These are phyloP conservation scores for Friedmanniomyces simplex DNA, from an alignment of 495 filamentous ascomycete genomes.

Conservation along the genomic window DNA sequence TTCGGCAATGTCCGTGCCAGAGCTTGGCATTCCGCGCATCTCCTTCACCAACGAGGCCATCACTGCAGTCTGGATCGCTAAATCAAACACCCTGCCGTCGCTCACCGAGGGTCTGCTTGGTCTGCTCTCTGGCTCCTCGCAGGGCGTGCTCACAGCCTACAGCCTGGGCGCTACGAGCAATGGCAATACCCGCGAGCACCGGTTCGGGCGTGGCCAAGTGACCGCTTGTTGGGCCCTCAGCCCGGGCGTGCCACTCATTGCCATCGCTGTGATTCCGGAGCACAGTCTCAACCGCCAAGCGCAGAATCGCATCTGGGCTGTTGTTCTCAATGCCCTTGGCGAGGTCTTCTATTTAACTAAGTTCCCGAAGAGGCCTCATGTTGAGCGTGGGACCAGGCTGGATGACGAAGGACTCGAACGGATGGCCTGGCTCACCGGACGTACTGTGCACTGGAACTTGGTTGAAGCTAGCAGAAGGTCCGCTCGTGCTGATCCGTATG, in stretches of 20 bases:
- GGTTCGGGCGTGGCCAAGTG: conserved; percentile 60
- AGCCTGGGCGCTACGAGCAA: conserved; percentile 48
- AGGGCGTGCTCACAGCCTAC: conserved; percentile 76
- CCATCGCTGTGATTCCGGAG: conserved; percentile 72
- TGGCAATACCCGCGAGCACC: conserved; percentile 52
- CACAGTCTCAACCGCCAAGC: conserved; percentile 58
- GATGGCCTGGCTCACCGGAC: conserved; percentile 68
- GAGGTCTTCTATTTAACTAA: conserved; percentile 79
- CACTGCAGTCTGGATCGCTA: conserved; percentile 85
- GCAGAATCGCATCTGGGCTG: conserved; percentile 69
- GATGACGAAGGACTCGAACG: conserved; percentile 43
- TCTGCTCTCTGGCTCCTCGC: conserved; percentile 73
- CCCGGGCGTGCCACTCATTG: conserved; percentile 85
- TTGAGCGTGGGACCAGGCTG: conserved; percentile 26
- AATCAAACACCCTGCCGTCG: conserved; percentile 57
- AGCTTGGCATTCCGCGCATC: conserved; percentile 63
- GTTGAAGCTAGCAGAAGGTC: conserved; percentile 63
- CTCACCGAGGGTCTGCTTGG: conserved; percentile 69
- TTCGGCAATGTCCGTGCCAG: conserved; percentile 37
- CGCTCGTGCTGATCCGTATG: conserved; percentile 61
- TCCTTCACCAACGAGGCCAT: conserved; percentile 50
- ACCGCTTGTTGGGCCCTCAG: conserved; percentile 81
- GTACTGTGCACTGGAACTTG: conserved; percentile 68
- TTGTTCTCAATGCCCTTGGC: conserved; percentile 80
- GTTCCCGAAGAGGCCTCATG: conserved; percentile 41